These are phyloP conservation scores for Rhynchosporium graminicola DNA, from an alignment of 2,329 filamentous ascomycete genomes.

Conservation along the genomic window DNA sequence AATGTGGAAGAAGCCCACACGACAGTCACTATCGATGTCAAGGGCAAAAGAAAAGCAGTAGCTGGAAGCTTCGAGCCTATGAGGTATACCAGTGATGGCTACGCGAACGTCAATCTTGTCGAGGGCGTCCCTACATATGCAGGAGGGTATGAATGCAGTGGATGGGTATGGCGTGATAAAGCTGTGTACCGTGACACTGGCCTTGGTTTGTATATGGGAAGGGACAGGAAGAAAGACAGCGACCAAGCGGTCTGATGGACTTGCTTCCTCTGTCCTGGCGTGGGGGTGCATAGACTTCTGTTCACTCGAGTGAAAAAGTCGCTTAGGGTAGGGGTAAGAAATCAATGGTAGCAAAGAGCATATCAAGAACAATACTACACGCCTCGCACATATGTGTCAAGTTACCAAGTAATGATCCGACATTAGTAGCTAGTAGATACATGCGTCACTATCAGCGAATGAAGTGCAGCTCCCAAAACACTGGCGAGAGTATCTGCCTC, in stretches of 20 bases:
- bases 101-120: neutral
- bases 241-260: neutral
- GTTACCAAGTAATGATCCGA: no score
- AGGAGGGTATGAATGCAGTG: constrained; percentile 1
- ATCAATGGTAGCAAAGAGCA: no score
- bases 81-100: neutral
- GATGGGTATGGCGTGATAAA: constrained; percentile 33
- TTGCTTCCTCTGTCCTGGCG: neutral
- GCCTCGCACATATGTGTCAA: no score
- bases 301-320: neutral
- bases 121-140: neutral
- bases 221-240: constrained; percentile 4
- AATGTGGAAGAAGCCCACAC: constrained; percentile 30
- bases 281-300: neutral
- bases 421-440: no score
- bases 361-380: no score
- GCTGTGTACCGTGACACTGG: constrained; percentile 37
- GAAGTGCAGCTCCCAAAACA: no score
- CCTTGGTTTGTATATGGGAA: constrained; percentile 35
- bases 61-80: constrained; percentile 3
- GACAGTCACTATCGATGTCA: constrained; percentile 31
- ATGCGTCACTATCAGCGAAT: no score
- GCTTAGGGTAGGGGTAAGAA: neutral
- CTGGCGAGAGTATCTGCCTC: no score
- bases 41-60: constrained; percentile 34